Percentiles rank a stretch among this genome's conserved stretches.
phyloP scores from a whole-genome alignment of 495 filamentous ascomycete species.

The Podospora fimiseda region DNA sequence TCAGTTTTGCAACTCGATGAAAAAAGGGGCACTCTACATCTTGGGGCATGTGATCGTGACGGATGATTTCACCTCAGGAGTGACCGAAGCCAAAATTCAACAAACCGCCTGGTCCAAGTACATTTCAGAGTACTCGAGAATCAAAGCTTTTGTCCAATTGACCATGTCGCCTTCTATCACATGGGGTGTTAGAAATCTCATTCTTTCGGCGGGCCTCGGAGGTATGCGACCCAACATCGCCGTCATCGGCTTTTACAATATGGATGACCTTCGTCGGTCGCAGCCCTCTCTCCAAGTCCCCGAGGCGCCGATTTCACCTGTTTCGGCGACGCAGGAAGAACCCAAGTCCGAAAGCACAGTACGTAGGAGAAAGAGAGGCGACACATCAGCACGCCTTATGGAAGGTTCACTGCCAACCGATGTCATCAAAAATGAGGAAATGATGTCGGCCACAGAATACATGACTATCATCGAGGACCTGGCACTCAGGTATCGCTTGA shows the following conservation, averaged over 20 bases:
- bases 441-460: conserved; percentile 62
- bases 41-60: conserved; percentile 84
- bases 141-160: conserved; percentile 86
- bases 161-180: conserved; percentile 74
- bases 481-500: conserved; percentile 68
- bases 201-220: conserved; percentile 75
- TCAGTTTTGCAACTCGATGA: conserved; percentile 86
- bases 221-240: conserved; percentile 89
- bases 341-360: conserved; percentile 16
- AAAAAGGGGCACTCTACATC: conserved; percentile 81
- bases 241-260: conserved; percentile 65
- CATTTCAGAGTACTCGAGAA: conserved; percentile 72
- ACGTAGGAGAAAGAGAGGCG: conserved; percentile 31
- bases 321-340: conserved; percentile 13
- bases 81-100: conserved; percentile 74
- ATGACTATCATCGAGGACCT: conserved; percentile 81
- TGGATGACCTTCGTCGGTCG: conserved; percentile 61
- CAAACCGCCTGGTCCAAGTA: conserved; percentile 79
- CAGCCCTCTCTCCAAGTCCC: conserved; percentile 30
- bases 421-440: conserved; percentile 51
- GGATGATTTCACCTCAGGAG: conserved; percentile 68
- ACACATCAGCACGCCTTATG: conserved; percentile 41
- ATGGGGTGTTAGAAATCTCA: conserved; percentile 79
- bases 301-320: conserved; percentile 23
- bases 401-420: conserved; percentile 54